phyloP scores from a whole-genome alignment of 768 basidiomycete genomes.

The Cyclocybe aegerita region DNA sequence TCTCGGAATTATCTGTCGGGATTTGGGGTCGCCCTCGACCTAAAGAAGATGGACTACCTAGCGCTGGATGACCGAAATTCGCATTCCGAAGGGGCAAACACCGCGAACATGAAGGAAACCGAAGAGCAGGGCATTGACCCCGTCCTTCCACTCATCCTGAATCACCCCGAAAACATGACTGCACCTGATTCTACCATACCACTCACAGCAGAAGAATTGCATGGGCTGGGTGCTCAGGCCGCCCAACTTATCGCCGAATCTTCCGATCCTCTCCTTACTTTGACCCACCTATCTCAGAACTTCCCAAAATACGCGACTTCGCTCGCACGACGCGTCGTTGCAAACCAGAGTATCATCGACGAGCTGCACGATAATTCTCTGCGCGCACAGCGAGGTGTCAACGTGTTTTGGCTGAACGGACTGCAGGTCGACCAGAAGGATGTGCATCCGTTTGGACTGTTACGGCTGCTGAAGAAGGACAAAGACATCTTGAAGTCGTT shows the following conservation, averaged over 20 bases:
- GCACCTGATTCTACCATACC: conserved; percentile 42
- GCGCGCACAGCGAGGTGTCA: conserved; percentile 51
- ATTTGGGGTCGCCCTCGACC: conserved; percentile 87
- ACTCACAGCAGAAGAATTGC: conserved; percentile 51
- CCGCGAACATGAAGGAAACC: conserved; percentile 16
- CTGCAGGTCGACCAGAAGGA: conserved; percentile 57
- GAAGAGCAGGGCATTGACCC: conserved; percentile 28
- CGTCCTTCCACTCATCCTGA: conserved; percentile 37
- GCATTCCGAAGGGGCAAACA: conserved; percentile 17
- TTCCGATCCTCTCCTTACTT: conserved; percentile 46
- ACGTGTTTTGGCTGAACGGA: conserved; percentile 83
- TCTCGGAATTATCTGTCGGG: conserved; percentile 64
- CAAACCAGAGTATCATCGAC: conserved; percentile 45
- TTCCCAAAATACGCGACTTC: conserved; percentile 85
- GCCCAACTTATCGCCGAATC: conserved; percentile 74
- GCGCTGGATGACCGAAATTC: conserved; percentile 82
- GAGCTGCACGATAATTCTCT: conserved; percentile 61
- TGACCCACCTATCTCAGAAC: conserved; percentile 77
- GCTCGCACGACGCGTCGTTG: conserved; percentile 66
- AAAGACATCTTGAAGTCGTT: conserved; percentile 59
- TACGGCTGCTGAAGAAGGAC: conserved; percentile 76
- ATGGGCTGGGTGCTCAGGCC: conserved; percentile 72
- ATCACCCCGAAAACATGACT: conserved; percentile 37
- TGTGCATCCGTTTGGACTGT: conserved; percentile 67
- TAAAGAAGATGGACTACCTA: conserved; percentile 98